Conservation (phyloP, 257 asterid species). For the Solanum rostratum region DNA sequence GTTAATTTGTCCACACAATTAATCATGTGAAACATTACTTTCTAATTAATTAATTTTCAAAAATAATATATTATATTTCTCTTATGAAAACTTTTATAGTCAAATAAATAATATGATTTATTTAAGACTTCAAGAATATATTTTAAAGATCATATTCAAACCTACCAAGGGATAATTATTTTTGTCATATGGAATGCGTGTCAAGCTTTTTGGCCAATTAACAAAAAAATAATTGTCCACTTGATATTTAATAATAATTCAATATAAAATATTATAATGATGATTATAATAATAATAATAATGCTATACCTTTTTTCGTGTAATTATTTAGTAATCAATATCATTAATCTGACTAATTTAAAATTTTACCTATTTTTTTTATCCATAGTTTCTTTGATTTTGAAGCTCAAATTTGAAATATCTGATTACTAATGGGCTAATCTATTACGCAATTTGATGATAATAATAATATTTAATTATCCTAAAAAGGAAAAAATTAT, state of each 20-base stretch:
- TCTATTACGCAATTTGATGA: not conserved
- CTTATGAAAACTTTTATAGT: not conserved
- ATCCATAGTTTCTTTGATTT: no score
- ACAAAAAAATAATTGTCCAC: not conserved
- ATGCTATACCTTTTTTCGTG: not conserved
- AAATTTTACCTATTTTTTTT: no score
- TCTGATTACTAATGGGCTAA: not conserved
- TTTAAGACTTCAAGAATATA: no score
- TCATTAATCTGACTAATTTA: no score
- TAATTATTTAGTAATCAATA: not conserved
- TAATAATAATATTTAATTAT: not conserved
- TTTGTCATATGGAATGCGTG: not conserved
- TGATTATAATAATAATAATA: not conserved
- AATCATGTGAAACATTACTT: not conserved
- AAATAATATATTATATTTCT: no score
- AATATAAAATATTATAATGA: not conserved
- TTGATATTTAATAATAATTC: not conserved
- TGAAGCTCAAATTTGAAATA: not conserved
- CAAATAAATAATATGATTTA: no score
- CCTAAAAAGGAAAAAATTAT: not conserved
- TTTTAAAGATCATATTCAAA: no score
- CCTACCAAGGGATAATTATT: not conserved
- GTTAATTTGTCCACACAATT: not conserved
- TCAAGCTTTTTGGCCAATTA: not conserved
- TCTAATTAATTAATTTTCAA: no score